Evolutionary conservation across 495 filamentous ascomycete species (phyloP).

Genomic region (Xylaria palmicola): DNA sequence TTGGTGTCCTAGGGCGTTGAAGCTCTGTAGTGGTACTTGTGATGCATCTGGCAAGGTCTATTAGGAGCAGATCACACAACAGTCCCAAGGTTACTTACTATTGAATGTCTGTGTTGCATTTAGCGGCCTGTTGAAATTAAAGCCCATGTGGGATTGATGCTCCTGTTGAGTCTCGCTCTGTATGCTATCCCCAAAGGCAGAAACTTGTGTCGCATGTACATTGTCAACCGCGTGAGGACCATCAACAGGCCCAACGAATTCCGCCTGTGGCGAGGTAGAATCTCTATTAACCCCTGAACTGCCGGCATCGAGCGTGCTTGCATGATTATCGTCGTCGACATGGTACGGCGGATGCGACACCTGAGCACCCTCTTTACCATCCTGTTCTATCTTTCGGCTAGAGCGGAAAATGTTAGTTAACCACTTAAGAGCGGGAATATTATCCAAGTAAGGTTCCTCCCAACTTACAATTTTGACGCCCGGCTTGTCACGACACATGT

Average conservation of each 20-base stretch:
- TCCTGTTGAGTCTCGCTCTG: background rate
- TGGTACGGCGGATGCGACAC: conserved; percentile 23
- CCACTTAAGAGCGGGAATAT: conserved; percentile 25
- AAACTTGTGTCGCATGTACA: conserved; percentile 9
- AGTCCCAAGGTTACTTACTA: background rate
- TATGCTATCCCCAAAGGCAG: conserved; percentile 7
- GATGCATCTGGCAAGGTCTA: conserved; percentile 10
- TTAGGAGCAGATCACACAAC: background rate
- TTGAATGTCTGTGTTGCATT: background rate
- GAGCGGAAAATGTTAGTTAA: background rate
- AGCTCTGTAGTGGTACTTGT: conserved; percentile 25
- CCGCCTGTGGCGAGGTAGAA: conserved; percentile 12
- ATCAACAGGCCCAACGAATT: conserved; percentile 19
- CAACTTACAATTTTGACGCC: conserved; percentile 39
- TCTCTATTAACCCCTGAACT: conserved; percentile 25
- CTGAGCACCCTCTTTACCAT: conserved; percentile 23
- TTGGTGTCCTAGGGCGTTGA: conserved; percentile 22
- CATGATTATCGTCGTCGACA: conserved; percentile 22
- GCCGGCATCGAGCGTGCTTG: conserved; percentile 21
- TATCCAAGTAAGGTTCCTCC: conserved; percentile 7
- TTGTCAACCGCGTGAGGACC: conserved; percentile 13
- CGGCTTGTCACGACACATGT: conserved; percentile 39
- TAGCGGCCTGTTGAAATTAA: conserved; percentile 5
- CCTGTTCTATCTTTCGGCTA: conserved; percentile 28
- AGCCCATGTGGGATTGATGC: background rate